These are phyloP conservation scores for Colletotrichum incanum DNA, from an alignment of 2,329 filamentous ascomycete species.

Conservation along the genomic window DNA sequence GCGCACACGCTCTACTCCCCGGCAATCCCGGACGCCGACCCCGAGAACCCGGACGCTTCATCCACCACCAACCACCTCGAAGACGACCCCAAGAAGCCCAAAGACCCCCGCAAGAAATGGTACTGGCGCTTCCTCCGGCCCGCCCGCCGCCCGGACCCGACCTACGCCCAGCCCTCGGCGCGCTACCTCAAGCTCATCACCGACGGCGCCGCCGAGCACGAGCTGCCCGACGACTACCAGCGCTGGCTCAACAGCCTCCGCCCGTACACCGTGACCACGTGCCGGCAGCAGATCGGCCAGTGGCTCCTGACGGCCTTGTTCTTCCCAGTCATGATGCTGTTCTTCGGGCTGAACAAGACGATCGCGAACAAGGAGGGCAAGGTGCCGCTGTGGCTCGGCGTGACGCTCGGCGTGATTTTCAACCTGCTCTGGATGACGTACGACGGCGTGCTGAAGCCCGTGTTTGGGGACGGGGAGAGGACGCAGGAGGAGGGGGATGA, in stretches of 20 bases:
- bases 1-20: constrained; percentile 90
- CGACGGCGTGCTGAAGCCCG: constrained; percentile 63
- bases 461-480: constrained; percentile 91
- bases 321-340: constrained; percentile 48
- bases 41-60: constrained; percentile 30
- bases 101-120: constrained; percentile 56
- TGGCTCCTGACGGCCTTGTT: constrained; percentile 69
- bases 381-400: constrained; percentile 77
- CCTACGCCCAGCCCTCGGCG: constrained; percentile 85
- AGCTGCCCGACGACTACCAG: constrained; percentile 84
- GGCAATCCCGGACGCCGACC: constrained; percentile 55
- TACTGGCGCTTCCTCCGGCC: constrained; percentile 62
- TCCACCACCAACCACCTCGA: too few relatives aligned
- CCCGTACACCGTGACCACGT: constrained; percentile 79
- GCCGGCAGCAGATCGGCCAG: constrained; percentile 77
- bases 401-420: constrained; percentile 68
- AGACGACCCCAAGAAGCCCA: constrained; percentile 36
- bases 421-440: constrained; percentile 63
- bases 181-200: constrained; percentile 88
- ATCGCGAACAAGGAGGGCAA: constrained; percentile 77
- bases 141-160: constrained; percentile 72
- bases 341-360: constrained; percentile 52
- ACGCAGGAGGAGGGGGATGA: constrained; percentile 56
- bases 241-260: constrained; percentile 79
- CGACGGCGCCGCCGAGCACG: constrained; percentile 84